Percentiles rank a stretch among this genome's conserved stretches.
Conservation (phyloP, 176 grass and related monocot genomes). For the Miscanthus lutarioriparius region DNA sequence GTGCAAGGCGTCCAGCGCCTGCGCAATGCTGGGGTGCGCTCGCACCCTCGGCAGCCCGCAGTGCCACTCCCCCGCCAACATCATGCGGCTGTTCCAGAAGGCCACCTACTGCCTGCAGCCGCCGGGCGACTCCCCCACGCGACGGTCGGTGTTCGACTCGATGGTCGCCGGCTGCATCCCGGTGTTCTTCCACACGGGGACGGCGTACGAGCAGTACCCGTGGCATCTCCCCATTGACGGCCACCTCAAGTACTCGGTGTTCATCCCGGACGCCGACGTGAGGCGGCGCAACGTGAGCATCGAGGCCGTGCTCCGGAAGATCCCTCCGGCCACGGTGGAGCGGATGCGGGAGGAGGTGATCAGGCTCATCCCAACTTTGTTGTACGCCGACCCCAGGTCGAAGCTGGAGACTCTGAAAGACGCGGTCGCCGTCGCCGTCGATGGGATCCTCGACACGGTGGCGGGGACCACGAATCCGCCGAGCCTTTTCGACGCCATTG, state of each 20-base stretch:
- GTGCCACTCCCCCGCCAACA: constrained; percentile 29
- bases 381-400: constrained; percentile 41
- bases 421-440: not conserved
- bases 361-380: constrained; percentile 16
- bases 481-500: no score
- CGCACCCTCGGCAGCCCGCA: constrained; percentile 27
- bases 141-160: constrained; percentile 48
- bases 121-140: constrained; percentile 36
- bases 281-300: constrained; percentile 32
- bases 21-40: constrained; percentile 39
- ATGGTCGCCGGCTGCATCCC: constrained; percentile 76
- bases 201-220: constrained; percentile 76
- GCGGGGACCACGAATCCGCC: not conserved
- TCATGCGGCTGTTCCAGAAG: constrained; percentile 46
- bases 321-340: constrained; percentile 28
- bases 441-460: not conserved
- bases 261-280: constrained; percentile 30
- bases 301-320: constrained; percentile 29
- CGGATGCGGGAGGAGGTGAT: constrained; percentile 44
- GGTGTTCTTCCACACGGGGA: constrained; percentile 69
- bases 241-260: constrained; percentile 43
- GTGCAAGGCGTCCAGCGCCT: constrained; percentile 34
- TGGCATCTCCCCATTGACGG: constrained; percentile 51
- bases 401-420: not conserved
- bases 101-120: constrained; percentile 51